Base-by-base conservation (phyloP, 345 rosid species). In the Microthlaspi erraticum region DNA sequence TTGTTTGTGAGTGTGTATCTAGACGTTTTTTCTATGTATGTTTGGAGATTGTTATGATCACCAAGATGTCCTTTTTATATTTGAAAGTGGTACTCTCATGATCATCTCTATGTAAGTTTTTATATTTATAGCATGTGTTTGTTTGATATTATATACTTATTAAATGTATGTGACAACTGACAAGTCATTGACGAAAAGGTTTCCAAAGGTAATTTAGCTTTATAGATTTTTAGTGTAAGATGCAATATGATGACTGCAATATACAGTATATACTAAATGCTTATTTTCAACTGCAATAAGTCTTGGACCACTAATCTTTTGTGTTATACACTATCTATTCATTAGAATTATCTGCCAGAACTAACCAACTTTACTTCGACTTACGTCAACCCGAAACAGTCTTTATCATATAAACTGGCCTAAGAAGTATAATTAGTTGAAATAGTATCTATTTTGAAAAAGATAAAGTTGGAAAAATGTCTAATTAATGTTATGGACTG, bases 101-200 rank as follows among this genome's bases (percentile, higher is more conserved):
- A 67, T 54, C 62, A 67, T 54, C 62, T 67, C 62, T 54, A 67
- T 13, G 71, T 34, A 64, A 51, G 49, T 42, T 50, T 36, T 34
- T 16, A 1, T 26, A 26, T 50, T 7, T 65, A 51, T 23, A 23
- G 60, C 48, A 38, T 51, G 23, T 66, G 60, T 51, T 66, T 50
- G 2, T 36, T 23, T 20, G 11, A 9, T 37, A 51, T 63, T 41
- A 23, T 18, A 67, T 10, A 54, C 44, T 11, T 43, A 38, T 48
- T 37, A 45, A 45, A 11, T 56, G 26, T 17, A 32, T 55, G 64
- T 55, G 55, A 13, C 4, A 8, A 14, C n/a, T 44, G 60, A 10
- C 4, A 8, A 14, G 54, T 43, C 72, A 18, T 12, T 54, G 62
- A 33, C 37, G 36, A 46, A 67, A 37, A 46, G 38, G n/a, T 65